Percentiles rank a stretch among this genome's conserved stretches.
These are phyloP conservation scores for Nephelium lappaceum DNA, from an alignment of 345 rosid genomes.

Conservation along the genomic window DNA sequence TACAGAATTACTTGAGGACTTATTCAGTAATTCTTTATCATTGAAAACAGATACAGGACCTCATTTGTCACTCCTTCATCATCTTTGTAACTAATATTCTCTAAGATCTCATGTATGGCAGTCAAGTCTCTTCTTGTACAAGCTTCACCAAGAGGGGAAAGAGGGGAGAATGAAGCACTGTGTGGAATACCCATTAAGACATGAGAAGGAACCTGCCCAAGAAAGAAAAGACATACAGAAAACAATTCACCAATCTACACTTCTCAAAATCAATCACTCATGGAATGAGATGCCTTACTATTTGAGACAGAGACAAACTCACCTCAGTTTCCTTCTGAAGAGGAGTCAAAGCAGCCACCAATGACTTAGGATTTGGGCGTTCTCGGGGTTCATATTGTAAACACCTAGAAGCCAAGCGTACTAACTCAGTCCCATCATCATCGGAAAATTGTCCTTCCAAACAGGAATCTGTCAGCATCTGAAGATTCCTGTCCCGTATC, in stretches of 20 bases:
- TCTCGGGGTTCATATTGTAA: constrained; percentile 93
- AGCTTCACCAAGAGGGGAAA: constrained; percentile 94
- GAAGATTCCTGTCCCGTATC: constrained; percentile 87
- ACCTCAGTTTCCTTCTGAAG: constrained; percentile 90
- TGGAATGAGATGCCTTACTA: constrained; percentile 12
- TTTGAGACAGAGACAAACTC: constrained; percentile 31
- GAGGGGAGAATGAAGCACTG: constrained; percentile 52
- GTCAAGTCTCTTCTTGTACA: constrained; percentile 82
- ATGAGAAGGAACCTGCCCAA: constrained; percentile 79
- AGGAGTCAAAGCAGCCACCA: constrained; percentile 77
- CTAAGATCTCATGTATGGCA: constrained; percentile 77
- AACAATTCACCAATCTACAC: background rate
- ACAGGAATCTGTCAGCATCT: constrained; percentile 89
- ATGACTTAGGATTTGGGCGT: constrained; percentile 77
- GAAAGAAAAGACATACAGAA: background rate
- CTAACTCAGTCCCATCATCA: constrained; percentile 85
- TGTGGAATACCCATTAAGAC: constrained; percentile 79
- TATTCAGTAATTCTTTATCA: background rate
- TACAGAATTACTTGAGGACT: background rate
- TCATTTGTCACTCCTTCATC: constrained; percentile 90
- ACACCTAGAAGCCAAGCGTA: constrained; percentile 91
- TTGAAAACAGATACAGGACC: constrained; percentile 40
- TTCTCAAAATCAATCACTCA: background rate
- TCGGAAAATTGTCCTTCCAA: constrained; percentile 85
- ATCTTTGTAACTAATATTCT: constrained; percentile 76